Percentiles rank a stretch among this genome's conserved stretches.
These are phyloP conservation scores for Diaporthe citriasiana DNA, from an alignment of 2,329 filamentous ascomycete genomes.

Conservation along the genomic window DNA sequence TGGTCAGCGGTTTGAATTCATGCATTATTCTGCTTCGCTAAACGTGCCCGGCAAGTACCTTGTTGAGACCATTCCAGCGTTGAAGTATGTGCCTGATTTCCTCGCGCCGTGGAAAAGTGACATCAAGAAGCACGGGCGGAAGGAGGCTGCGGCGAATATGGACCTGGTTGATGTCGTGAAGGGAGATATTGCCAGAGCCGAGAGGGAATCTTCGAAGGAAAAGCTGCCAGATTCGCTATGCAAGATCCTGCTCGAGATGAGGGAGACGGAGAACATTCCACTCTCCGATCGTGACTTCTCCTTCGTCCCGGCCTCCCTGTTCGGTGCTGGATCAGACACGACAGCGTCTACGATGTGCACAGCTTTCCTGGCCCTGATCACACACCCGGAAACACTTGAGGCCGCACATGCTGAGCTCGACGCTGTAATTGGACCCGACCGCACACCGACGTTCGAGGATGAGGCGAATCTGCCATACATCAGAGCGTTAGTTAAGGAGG, in stretches of 20 bases:
- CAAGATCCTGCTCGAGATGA: constrained; percentile 58
- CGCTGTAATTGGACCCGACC: constrained; percentile 51
- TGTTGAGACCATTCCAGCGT: constrained; percentile 60
- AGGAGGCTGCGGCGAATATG: constrained; percentile 58
- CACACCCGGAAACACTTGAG: constrained; percentile 58
- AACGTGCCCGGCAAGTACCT: constrained; percentile 62
- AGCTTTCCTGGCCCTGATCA: constrained; percentile 61
- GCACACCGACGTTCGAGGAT: constrained; percentile 52
- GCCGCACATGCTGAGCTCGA: constrained; percentile 60
- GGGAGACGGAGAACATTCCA: constrained; percentile 54
- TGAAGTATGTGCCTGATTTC: constrained; percentile 58
- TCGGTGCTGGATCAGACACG: constrained; percentile 65
- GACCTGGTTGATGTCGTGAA: constrained; percentile 57
- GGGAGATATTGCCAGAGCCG: constrained; percentile 54
- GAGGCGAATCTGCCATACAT: constrained; percentile 51
- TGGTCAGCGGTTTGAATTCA: constrained; percentile 60
- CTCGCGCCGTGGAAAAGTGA: constrained; percentile 64
- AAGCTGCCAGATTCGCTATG: constrained; percentile 58
- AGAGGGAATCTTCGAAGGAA: constrained; percentile 46
- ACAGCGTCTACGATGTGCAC: constrained; percentile 62
- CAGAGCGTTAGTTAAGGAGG: constrained; percentile 50
- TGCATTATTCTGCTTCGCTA: constrained; percentile 62
- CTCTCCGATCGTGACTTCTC: constrained; percentile 58
- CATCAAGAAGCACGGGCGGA: constrained; percentile 54
- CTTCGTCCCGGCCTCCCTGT: constrained; percentile 56